Base-by-base conservation (phyloP, 257 asterid species). In the Gentiana macrophylla region DNA sequence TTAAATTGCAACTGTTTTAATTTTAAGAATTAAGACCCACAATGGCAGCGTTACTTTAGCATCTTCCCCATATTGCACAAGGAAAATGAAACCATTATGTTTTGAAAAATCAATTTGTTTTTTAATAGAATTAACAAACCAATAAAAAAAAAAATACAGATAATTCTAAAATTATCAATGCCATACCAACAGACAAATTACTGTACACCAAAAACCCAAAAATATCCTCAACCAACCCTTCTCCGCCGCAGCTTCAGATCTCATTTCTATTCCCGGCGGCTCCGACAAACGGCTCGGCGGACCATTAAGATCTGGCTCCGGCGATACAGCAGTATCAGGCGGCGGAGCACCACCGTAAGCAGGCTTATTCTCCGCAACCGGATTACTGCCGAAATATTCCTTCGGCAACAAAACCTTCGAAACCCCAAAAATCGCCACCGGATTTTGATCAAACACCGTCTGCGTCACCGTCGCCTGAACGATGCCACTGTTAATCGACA, bases 381-480 rank as follows among this genome's bases (percentile, higher is more conserved):
- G 83, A 64, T 77, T 67, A 49, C 67, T 76, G 61, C 89, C 94
- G 54, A 90, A 90, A 45, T 68, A 78, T 47, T 90, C 98, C 52
- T 48, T 69, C 4, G 98, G 96, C 55, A 90, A 70, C 53, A 90
- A 67, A 0, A 90, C 98, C 47, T 60, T 72, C 0, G 94, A 90
- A 4, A 90, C 76, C 49, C 98, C 96, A 32, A 90, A 90, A 46
- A 90, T 86, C 1, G 96, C 86, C 12, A 90, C 91, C 7, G 98
- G 98, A 5, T 90, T 90, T 70, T 86, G 91, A 72, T 90, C 96
- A 63, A 84, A 80, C 50, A 86, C 94, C 45, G 96, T 90, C 33
- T 83, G 95, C 0, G 98, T 86, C 4, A 90, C 84, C 24, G 84
- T 75, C 0, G 96, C 98, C 68, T 49, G 71, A 5, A 82, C 82